These are phyloP conservation scores for Mycena belliarum DNA, from an alignment of 768 basidiomycete species.

Conservation along the genomic window DNA sequence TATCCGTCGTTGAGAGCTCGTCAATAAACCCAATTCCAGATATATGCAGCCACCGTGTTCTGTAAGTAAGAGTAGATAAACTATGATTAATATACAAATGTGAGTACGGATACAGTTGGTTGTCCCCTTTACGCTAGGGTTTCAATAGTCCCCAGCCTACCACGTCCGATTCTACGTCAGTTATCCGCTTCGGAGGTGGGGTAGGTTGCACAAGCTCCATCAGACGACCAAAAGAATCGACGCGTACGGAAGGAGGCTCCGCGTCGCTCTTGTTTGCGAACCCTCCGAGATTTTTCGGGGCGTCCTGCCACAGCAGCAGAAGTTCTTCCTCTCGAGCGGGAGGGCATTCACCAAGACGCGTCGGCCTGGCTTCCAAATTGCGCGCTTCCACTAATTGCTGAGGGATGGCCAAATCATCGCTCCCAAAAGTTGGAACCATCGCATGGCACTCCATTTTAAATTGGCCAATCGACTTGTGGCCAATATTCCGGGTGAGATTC, in stretches of 20 bases:
- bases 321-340: not conserved
- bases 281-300: not conserved
- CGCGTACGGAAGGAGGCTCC: not conserved
- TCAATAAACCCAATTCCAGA: not conserved
- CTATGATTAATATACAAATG: slow-evolving; percentile 8
- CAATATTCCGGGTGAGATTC: slow-evolving; percentile 21
- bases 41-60: not conserved
- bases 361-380: not conserved
- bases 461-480: not conserved
- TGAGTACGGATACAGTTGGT: slow-evolving; percentile 9
- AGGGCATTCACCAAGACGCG: not conserved
- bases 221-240: not conserved
- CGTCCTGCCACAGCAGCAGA: not conserved
- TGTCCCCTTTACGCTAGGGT: too few species aligned
- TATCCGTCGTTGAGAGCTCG: not conserved
- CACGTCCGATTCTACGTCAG: not conserved
- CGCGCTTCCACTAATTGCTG: too few species aligned
- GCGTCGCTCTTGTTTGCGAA: too few species aligned
- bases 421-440: not conserved
- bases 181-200: not conserved
- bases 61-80: not conserved
- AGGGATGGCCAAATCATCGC: not conserved
- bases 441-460: slow-evolving; percentile 12
- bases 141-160: not conserved
- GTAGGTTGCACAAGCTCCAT: not conserved